A percentile compares a stretch with the other conserved stretches of the same genome.
phyloP scores from a whole-genome alignment of 106 monocot species.

The Allium fistulosum region DNA sequence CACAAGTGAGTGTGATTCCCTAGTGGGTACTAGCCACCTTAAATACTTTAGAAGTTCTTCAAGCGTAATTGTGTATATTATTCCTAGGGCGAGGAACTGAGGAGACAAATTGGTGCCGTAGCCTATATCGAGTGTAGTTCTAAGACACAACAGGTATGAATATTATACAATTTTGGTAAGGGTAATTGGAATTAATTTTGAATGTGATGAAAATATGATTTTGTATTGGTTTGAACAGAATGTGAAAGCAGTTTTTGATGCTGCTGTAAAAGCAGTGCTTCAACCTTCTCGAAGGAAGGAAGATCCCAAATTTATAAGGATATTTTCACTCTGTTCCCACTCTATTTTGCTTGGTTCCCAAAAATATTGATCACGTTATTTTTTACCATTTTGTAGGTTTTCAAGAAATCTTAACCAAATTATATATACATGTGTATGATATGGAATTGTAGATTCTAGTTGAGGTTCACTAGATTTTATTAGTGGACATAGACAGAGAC shows the following conservation, averaged over 20 bases:
- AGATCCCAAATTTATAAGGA: conserved; percentile 36
- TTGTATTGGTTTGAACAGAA: conserved; percentile 32
- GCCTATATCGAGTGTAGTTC: conserved; percentile 94
- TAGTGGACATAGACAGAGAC: too few relatives aligned
- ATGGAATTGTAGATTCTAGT: too few relatives aligned
- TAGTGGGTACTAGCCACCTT: too few relatives aligned
- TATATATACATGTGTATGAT: too few relatives aligned
- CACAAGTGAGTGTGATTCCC: conserved; percentile 33
- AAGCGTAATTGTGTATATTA: too few relatives aligned
- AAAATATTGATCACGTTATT: too few relatives aligned
- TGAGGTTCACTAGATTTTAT: too few relatives aligned
- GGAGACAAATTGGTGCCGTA: conserved; percentile 77
- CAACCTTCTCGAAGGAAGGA: conserved; percentile 85
- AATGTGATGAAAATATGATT: background rate
- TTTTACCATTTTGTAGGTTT: too few relatives aligned
- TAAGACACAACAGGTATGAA: conserved; percentile 82
- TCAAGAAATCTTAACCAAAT: too few relatives aligned
- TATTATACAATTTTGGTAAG: background rate
- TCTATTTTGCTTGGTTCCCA: too few relatives aligned
- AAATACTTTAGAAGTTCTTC: too few relatives aligned
- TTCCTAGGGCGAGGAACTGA: conserved; percentile 82
- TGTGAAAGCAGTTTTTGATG: conserved; percentile 87
- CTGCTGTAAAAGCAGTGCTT: conserved; percentile 86
- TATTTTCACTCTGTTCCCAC: too few relatives aligned
- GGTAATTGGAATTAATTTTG: background rate